These are phyloP conservation scores for Furcasterigmium sp. DNA, from an alignment of 2,329 filamentous ascomycete species.

Conservation along the genomic window DNA sequence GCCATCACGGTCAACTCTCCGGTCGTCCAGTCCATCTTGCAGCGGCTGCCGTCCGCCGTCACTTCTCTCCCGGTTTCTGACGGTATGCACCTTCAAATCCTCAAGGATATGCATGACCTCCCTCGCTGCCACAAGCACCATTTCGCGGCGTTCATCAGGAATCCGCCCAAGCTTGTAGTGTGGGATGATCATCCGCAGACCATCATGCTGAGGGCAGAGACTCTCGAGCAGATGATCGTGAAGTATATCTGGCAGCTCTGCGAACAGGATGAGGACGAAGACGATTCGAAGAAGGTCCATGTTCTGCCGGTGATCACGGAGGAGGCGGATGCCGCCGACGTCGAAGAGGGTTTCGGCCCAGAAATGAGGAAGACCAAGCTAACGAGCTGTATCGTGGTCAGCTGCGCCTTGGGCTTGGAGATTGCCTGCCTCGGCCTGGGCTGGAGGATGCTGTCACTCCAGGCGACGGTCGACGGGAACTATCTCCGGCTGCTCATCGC, in stretches of 20 bases:
- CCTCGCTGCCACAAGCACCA: conserved; percentile 58
- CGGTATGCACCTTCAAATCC: conserved; percentile 55
- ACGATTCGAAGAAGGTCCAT: conserved; percentile 30
- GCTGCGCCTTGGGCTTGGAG: conserved; percentile 44
- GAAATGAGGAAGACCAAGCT: conserved; percentile 44
- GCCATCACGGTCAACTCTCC: conserved; percentile 63
- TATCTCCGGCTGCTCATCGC: conserved; percentile 51
- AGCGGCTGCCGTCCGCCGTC: conserved; percentile 13
- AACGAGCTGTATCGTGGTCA: conserved; percentile 48
- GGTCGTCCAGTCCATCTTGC: conserved; percentile 53
- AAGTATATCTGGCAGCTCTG: conserved; percentile 50
- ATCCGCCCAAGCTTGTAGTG: conserved; percentile 49
- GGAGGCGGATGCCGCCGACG: conserved; percentile 35
- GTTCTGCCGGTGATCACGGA: conserved; percentile 11
- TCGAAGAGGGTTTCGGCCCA: conserved; percentile 29
- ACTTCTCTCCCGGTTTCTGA: conserved; percentile 50
- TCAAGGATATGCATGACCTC: conserved; percentile 50
- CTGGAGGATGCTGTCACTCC: conserved; percentile 46
- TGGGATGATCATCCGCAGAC: conserved; percentile 58
- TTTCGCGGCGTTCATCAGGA: conserved; percentile 58
- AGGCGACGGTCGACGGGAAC: conserved; percentile 45
- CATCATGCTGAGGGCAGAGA: conserved; percentile 44
- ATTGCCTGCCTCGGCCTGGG: conserved; percentile 49
- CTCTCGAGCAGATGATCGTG: conserved; percentile 48
- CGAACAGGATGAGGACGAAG: conserved; percentile 30